Evolutionary conservation across 2,329 filamentous ascomycete genomes (phyloP), one percentile per base, ranked within the genome.

Genomic region (Malbranchea cinnamomea): DNA sequence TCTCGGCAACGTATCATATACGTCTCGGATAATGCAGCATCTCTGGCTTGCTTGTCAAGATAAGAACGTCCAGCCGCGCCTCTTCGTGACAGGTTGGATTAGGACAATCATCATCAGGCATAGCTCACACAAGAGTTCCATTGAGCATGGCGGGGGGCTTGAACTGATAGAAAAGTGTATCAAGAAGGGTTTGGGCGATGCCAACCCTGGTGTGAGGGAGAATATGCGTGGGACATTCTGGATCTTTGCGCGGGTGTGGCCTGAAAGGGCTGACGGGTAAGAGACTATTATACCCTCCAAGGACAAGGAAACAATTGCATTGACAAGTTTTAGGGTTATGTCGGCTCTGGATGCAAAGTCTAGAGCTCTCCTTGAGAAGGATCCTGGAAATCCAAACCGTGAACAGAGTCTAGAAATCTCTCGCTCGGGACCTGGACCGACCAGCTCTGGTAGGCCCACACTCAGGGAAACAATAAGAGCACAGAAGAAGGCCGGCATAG

Each of bases 151-250:
- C 1, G 85, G 84, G 23, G 82, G 84, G 3, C 57, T 92, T 12
- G 84, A 93, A 8, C 47, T 82, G 16, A 69, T 92, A 9, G 83
- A 92, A 41, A 92, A 91, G 53, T 82, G 78, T 41, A 71, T 98
- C 47, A 84, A 78, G 52, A 91, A 84, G 50, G 81, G 87, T 1
- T 65, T 98, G n/a, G 66, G 65, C 13, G 89, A 98, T 59, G 67
- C 87, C 8, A 93, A 95, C 46, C 84, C 85, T 5, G 79, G 77
- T 17, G 87, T 95, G 26, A 73, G 89, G 44, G 84, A 93, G 53
- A 76, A 73, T 39, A 87, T 80, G 65, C 73, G 89, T 43, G 68
- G 72, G 21, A 81, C 83, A 0, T 98, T 81, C 53, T 98, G 89
- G 89, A 63, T 64, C 0, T 94, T 85, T 50, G 71, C 74, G 35